Conservation (phyloP, 1,139 yeast genomes). For the Saccharomyces hybrid region DNA sequence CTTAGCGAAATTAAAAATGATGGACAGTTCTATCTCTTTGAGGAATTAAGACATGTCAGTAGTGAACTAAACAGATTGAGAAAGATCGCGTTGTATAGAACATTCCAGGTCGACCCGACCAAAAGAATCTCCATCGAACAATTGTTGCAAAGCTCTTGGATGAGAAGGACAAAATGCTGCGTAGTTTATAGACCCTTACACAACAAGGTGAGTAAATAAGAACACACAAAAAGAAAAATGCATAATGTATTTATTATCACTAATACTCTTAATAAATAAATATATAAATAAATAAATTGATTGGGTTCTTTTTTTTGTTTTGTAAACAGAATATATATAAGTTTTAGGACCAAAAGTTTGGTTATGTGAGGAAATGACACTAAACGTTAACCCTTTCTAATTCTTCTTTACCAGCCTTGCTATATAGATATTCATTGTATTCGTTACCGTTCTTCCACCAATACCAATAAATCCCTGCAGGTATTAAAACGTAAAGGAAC, state of each 20-base stretch:
- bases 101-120: slow-evolving; percentile 48
- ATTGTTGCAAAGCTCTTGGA: slow-evolving; percentile 44
- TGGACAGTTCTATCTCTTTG: slow-evolving; percentile 28
- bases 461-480: slow-evolving; percentile 74
- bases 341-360: background rate
- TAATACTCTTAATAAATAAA: background rate
- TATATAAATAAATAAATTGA: background rate
- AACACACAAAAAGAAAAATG: background rate
- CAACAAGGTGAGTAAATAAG: background rate
- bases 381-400: slow-evolving; percentile 71
- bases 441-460: slow-evolving; percentile 84
- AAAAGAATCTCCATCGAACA: slow-evolving; percentile 40
- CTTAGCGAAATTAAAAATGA: slow-evolving; percentile 32
- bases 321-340: background rate
- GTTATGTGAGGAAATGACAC: slow-evolving; percentile 7
- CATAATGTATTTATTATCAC: background rate
- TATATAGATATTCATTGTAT: slow-evolving; percentile 89
- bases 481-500: slow-evolving; percentile 67
- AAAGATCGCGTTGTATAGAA: slow-evolving; percentile 45
- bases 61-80: slow-evolving; percentile 36
- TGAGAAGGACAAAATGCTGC: slow-evolving; percentile 43
- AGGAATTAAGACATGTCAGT: slow-evolving; percentile 31
- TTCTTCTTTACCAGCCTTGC: slow-evolving; percentile 96
- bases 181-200: slow-evolving; percentile 21
- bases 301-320: background rate